Conservation (phyloP, 2,329 filamentous ascomycete species). For the Fusarium oligoseptatum region DNA sequence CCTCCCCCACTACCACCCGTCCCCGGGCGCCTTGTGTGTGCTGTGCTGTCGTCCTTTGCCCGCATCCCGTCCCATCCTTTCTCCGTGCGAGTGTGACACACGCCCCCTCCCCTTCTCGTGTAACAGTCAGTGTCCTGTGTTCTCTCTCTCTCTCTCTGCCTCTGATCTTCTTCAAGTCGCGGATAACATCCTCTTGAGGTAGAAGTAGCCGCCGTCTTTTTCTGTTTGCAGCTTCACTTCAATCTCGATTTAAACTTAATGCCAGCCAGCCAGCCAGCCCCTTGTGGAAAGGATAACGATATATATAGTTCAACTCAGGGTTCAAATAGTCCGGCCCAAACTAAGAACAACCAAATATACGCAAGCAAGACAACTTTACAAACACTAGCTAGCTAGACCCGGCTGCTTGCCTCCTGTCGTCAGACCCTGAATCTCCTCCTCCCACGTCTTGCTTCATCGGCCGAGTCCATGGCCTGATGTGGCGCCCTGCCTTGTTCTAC, state of each 20-base stretch:
- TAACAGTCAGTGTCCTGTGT: slow-evolving; percentile 2
- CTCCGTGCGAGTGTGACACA: slow-evolving; percentile 12
- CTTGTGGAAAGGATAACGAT: background rate
- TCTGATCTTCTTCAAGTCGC: background rate
- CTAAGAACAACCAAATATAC: background rate
- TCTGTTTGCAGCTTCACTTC: background rate
- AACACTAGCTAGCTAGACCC: background rate
- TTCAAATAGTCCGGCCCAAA: background rate
- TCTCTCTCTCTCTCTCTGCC: background rate
- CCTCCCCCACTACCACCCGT: slow-evolving; percentile 7
- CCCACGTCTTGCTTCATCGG: slow-evolving; percentile 15
- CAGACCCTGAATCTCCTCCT: slow-evolving; percentile 11
- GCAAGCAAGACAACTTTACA: background rate
- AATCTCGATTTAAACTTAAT: background rate
- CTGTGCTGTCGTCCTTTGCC: slow-evolving; percentile 6
- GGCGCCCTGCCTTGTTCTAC: slow-evolving; percentile 27
- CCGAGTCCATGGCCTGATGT: slow-evolving; percentile 27
- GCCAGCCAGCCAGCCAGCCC: background rate
- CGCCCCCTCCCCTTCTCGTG: slow-evolving; percentile 11
- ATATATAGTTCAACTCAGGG: background rate
- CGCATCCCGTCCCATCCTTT: slow-evolving; percentile 23
- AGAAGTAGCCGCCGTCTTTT: background rate
- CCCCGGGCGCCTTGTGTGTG: slow-evolving; percentile 19
- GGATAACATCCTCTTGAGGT: background rate
- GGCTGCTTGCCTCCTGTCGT: slow-evolving; percentile 2